Conservation (phyloP, 768 basidiomycete species). For the Suillus spraguei region DNA sequence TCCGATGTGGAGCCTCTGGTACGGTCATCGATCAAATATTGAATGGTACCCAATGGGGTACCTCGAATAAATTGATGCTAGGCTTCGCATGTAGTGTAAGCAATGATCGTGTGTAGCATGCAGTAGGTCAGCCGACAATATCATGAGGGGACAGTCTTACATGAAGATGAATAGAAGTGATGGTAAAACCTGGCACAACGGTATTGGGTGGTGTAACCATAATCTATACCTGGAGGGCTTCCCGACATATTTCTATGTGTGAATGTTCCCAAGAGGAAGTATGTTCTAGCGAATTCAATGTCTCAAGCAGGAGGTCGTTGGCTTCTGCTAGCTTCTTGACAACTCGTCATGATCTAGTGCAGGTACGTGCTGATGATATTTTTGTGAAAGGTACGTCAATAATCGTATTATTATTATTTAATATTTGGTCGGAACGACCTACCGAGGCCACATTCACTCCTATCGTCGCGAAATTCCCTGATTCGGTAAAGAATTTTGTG, state of each 20-base stretch:
- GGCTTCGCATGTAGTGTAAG: background rate
- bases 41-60: background rate
- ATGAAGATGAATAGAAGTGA: background rate
- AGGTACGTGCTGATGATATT: slow-evolving; percentile 65
- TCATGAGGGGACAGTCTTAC: background rate
- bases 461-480: slow-evolving; percentile 37
- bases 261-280: slow-evolving; percentile 67
- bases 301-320: slow-evolving; percentile 79
- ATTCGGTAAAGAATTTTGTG: slow-evolving; percentile 46
- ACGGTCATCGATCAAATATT: background rate
- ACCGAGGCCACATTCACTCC: slow-evolving; percentile 19
- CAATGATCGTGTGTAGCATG: background rate
- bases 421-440: slow-evolving; percentile 12
- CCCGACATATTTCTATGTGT: background rate
- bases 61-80: background rate
- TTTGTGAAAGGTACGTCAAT: slow-evolving; percentile 1
- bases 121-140: background rate
- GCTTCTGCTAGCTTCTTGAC: slow-evolving; percentile 50
- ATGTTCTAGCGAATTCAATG: slow-evolving; percentile 77
- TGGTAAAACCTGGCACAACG: background rate
- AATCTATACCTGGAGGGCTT: background rate
- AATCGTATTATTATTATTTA: background rate
- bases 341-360: slow-evolving; percentile 82
- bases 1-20: background rate
- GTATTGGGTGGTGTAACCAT: background rate